Base-by-base conservation (phyloP, 192 early-diverging fungal genomes). In the Coemansia sp. region DNA sequence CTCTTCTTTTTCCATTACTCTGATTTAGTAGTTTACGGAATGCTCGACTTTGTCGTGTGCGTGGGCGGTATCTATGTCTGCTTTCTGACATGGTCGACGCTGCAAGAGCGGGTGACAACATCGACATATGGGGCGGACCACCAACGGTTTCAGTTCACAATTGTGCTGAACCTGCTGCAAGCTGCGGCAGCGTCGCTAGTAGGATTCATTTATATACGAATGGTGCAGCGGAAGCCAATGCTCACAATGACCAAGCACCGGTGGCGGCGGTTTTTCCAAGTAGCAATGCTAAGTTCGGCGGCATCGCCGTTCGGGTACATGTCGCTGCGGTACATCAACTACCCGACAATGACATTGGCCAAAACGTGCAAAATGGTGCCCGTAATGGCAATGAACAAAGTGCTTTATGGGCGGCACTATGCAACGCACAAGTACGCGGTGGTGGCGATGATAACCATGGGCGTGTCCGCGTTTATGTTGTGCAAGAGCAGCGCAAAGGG, bases 351-450 rank as follows among this genome's bases (percentile, higher is more conserved):
- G 86, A 95, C 97, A 43, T 79, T 99, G 24, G 94, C 94, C 37
- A 96, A 97, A 70, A 94, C 94, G 24, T 96, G 94, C 82, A 97
- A 97, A 66, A 86, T 99, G 55, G 86, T 99, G 18, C 97, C 97
- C 4, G 94, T 98, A 14, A 85, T 98, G 82, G 54, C 94, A 49
- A 98, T 98, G 97, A 94, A 93, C 75, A 88, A 92, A 57, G 48
- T 98, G 24, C 82, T 98, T 39, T 97, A 98, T 73, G 87, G 92
- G 23, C 85, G 90, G 47, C 86, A 85, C 23, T 97, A 92, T 68
- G 90, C 97, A 4, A 54, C 78, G n/a, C 84, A 94, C 82, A 94
- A 96, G 75, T 94, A 97, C 58, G 68, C 91, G 11, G 88, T 92
- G 26, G 97, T 98, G 8, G 81, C 72, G 0, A 78, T 98, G 73